Conservation (phyloP, 495 filamentous ascomycete species). For the Aspergillus bertholletiae region DNA sequence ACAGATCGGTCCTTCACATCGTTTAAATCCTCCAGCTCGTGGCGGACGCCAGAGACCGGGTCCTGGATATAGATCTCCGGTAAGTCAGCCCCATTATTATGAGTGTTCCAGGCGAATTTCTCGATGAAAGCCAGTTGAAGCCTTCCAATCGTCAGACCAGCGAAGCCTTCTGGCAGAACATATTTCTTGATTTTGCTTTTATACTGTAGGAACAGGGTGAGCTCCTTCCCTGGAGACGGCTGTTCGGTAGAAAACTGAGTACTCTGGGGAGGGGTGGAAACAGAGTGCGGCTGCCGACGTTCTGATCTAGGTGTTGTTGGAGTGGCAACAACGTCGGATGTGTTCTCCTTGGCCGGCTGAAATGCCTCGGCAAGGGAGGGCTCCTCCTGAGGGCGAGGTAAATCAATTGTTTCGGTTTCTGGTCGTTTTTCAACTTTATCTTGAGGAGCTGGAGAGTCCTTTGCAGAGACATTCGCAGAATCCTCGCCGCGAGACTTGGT, state of each 20-base stretch:
- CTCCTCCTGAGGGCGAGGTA: slow-evolving; percentile 35
- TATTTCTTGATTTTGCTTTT: slow-evolving; percentile 97
- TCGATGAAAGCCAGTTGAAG: slow-evolving; percentile 98
- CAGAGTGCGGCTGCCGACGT: slow-evolving; percentile 20
- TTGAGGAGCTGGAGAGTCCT: slow-evolving; percentile 46
- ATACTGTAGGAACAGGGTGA: slow-evolving; percentile 96
- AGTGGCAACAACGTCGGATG: slow-evolving; percentile 19
- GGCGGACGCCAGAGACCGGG: slow-evolving; percentile 85
- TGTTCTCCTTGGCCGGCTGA: slow-evolving; percentile 50
- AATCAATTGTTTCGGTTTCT: slow-evolving; percentile 27
- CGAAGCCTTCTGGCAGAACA: slow-evolving; percentile 76
- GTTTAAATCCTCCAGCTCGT: slow-evolving; percentile 90
- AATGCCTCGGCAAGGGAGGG: slow-evolving; percentile 36
- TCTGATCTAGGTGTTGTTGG: slow-evolving; percentile 36
- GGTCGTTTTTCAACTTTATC: slow-evolving; percentile 52
- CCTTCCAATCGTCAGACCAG: slow-evolving; percentile 77
- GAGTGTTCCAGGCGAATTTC: slow-evolving; percentile 97
- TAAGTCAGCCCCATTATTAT: slow-evolving; percentile 86
- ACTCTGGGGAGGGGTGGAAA: slow-evolving; percentile 38
- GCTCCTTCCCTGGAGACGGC: slow-evolving; percentile 76
- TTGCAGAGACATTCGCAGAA: slow-evolving; percentile 31
- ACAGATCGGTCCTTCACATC: slow-evolving; percentile 96
- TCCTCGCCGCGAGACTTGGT: slow-evolving; percentile 25
- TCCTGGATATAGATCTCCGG: slow-evolving; percentile 99
- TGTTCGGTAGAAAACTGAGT: slow-evolving; percentile 62